Evolutionary conservation across 129 eudicot species (phyloP).

Genomic region (Saussurea involucrata): DNA sequence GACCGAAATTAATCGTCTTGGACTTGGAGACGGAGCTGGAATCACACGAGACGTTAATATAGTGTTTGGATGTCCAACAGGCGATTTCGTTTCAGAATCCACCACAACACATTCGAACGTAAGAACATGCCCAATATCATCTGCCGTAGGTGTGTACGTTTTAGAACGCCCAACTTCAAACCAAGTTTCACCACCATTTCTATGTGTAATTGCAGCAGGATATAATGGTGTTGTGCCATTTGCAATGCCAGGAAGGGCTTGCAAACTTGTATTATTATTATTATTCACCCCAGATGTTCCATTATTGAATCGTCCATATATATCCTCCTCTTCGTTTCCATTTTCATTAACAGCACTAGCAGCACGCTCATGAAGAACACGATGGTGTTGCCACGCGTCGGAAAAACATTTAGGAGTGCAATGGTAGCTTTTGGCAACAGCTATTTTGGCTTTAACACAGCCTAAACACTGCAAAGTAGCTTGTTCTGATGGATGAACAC

Average conservation of each 20-base stretch:
- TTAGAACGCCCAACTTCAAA: conserved; percentile 86
- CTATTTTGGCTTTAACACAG: conserved; percentile 71
- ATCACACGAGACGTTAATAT: conserved; percentile 79
- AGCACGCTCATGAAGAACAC: conserved; percentile 81
- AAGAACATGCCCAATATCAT: conserved; percentile 91
- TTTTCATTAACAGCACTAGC: conserved; percentile 70
- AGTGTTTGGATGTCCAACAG: conserved; percentile 57
- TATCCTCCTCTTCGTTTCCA: conserved; percentile 75
- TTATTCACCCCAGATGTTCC: conserved; percentile 29
- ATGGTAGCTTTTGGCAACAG: conserved; percentile 72
- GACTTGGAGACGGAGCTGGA: conserved; percentile 96
- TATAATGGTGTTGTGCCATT: conserved; percentile 57
- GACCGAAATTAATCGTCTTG: conserved; percentile 75
- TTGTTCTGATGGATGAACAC: conserved; percentile 83
- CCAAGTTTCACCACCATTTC: conserved; percentile 92
- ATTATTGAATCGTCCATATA: conserved; percentile 65
- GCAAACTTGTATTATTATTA: conserved; percentile 16
- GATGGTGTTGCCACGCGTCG: conserved; percentile 92
- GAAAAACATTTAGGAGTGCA: conserved; percentile 79
- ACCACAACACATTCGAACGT: conserved; percentile 93
- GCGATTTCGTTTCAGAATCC: conserved; percentile 61
- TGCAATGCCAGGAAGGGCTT: conserved; percentile 37
- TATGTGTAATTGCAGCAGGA: conserved; percentile 77
- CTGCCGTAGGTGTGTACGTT: conserved; percentile 89
- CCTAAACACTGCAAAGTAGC: conserved; percentile 85